Percentiles rank a stretch among this genome's conserved stretches.
Conservation (phyloP, 1,139 yeast genomes). For the Candida sanyaensis region DNA sequence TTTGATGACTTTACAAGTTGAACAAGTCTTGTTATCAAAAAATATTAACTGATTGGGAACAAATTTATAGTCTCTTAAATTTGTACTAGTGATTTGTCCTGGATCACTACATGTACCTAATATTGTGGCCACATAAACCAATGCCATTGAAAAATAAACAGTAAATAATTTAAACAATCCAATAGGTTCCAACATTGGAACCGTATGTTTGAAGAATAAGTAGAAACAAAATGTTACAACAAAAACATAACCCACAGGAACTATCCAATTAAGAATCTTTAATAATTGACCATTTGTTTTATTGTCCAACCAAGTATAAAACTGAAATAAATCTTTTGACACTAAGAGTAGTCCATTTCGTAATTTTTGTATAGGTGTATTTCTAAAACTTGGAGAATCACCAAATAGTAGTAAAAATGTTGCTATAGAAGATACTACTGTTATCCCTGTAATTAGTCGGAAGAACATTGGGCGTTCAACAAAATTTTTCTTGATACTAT, state of each 20-base stretch:
- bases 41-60: slow-evolving; percentile 57
- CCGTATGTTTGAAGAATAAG: slow-evolving; percentile 46
- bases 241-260: slow-evolving; percentile 51
- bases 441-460: slow-evolving; percentile 8
- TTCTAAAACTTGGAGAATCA: slow-evolving; percentile 50
- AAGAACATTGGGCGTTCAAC: slow-evolving; percentile 9
- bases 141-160: slow-evolving; percentile 25
- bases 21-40: slow-evolving; percentile 40
- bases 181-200: slow-evolving; percentile 24
- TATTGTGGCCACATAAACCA: slow-evolving; percentile 36
- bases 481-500: background rate
- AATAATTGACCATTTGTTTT: slow-evolving; percentile 19
- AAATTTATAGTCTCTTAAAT: slow-evolving; percentile 13
- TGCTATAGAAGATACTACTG: slow-evolving; percentile 11
- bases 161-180: slow-evolving; percentile 20
- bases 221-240: slow-evolving; percentile 48
- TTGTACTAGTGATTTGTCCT: slow-evolving; percentile 37
- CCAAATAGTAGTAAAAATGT: slow-evolving; percentile 46
- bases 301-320: slow-evolving; percentile 12
- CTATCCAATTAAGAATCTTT: slow-evolving; percentile 34
- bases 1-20: slow-evolving; percentile 67
- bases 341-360: slow-evolving; percentile 13
- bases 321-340: slow-evolving; percentile 2
- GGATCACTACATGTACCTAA: slow-evolving; percentile 58
- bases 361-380: slow-evolving; percentile 30